A percentile compares a stretch with the other conserved stretches of the same genome.
phyloP scores from a whole-genome alignment of 306 rosid species.

The Biancaea sappan region DNA sequence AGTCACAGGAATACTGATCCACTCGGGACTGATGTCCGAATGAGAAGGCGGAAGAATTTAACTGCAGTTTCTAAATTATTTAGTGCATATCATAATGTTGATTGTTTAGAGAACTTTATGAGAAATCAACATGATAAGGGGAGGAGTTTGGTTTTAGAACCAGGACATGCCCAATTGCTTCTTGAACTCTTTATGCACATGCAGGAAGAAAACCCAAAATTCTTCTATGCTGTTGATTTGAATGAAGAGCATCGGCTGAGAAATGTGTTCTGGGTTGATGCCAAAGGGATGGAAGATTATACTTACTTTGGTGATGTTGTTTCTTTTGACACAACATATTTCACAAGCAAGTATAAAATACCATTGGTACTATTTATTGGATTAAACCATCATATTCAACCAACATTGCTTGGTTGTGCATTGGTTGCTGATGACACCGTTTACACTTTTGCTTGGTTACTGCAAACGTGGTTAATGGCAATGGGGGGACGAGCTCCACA shows the following conservation, averaged over 20 bases:
- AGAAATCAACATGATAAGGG: slow-evolving; percentile 56
- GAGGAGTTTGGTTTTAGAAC: slow-evolving; percentile 49
- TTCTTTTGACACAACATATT: slow-evolving; percentile 64
- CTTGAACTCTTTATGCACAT: slow-evolving; percentile 61
- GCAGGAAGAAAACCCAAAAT: slow-evolving; percentile 67
- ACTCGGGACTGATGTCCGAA: slow-evolving; percentile 51
- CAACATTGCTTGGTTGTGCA: slow-evolving; percentile 62
- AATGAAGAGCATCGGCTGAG: slow-evolving; percentile 66
- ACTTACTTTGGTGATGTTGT: slow-evolving; percentile 56
- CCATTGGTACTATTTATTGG: slow-evolving; percentile 62
- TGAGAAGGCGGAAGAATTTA: slow-evolving; percentile 55
- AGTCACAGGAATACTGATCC: slow-evolving; percentile 63
- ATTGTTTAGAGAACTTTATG: slow-evolving; percentile 52
- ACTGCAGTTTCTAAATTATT: slow-evolving; percentile 49
- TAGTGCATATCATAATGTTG: slow-evolving; percentile 60
- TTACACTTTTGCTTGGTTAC: slow-evolving; percentile 58
- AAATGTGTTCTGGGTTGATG: slow-evolving; percentile 72
- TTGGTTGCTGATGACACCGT: slow-evolving; percentile 58
- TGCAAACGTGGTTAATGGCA: slow-evolving; percentile 64
- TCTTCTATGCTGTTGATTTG: slow-evolving; percentile 64
- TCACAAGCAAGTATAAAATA: slow-evolving; percentile 54
- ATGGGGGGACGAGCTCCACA: slow-evolving; percentile 61
- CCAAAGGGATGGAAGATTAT: slow-evolving; percentile 64
- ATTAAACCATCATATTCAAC: slow-evolving; percentile 62
- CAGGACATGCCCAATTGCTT: slow-evolving; percentile 62